Base-by-base conservation (phyloP, 768 basidiomycete species). In the Mycena belliarum region DNA sequence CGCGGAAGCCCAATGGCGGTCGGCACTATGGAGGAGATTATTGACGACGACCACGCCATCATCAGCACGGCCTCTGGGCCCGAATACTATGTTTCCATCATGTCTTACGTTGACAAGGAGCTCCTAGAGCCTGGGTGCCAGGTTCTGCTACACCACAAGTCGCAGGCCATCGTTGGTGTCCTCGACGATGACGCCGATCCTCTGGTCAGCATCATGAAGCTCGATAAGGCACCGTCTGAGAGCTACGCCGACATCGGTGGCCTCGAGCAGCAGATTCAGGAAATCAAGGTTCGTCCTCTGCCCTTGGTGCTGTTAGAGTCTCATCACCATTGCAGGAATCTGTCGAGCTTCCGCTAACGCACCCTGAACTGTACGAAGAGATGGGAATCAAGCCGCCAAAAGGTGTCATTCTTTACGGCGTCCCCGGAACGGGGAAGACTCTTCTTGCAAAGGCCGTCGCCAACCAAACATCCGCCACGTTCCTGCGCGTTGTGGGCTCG, bases 381-480 rank as follows among this genome's bases (percentile, higher is more conserved):
- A 98, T 99, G 97, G 97, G 97, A 54, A 98, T 99, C 74, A 91
- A 91, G 67, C 97, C 96, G n/a, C 97, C 97, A 21, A 98, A 98
- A 73, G 97, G 97, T 76, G 96, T 99, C 69, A 98, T 99, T 64
- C 83, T 99, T 1, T 99, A 98, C 68, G 97, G 97, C 63, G 96
- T 96, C 4, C 97, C 97, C 0, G 97, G 97, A 53, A 98, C 96
- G 14, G 97, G 97, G 53, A 99, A 99, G 77, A 99, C 97, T 0
- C 84, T 99, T 0, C 84, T 99, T 2, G 97, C 97, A 18, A 98
- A 97, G 71, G 96, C 96, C 0, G 95, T 98, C 10, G 95, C 96
- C 28, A 97, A 98, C 71, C 95, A 98, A 75, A 98, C 96, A 37
- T 97, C 95, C 4, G 95, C 96, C 0, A 98, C 95, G 2, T 99